phyloP scores from a whole-genome alignment of 225 moss, liverwort and hornwort genomes.

The Straminergon stramineum region DNA sequence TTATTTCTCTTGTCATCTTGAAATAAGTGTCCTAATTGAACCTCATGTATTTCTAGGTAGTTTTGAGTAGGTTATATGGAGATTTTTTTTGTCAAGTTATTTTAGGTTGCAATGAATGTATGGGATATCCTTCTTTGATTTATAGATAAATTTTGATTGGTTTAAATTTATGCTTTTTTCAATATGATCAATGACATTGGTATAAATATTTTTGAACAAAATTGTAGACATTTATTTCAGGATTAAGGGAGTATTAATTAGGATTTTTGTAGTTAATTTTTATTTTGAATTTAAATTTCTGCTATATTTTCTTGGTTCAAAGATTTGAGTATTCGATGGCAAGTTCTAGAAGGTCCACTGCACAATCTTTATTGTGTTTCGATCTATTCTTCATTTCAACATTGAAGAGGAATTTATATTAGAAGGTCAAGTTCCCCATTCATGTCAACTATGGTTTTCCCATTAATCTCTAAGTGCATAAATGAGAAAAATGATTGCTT shows the following conservation, averaged over 20 bases:
- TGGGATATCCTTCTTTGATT: not conserved
- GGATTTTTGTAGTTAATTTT: not conserved
- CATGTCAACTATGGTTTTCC: not conserved
- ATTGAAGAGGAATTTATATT: not conserved
- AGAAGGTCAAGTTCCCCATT: not conserved
- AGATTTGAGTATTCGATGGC: not conserved
- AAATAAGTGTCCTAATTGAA: not conserved
- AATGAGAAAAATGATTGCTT: not conserved
- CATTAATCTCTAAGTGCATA: not conserved
- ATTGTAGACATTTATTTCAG: not conserved
- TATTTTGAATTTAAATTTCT: not conserved
- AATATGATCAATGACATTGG: not conserved
- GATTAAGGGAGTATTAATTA: not conserved
- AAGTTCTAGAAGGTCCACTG: not conserved
- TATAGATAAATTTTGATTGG: too few relatives aligned
- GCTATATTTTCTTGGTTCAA: not conserved
- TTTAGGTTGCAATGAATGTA: not conserved
- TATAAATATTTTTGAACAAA: not conserved
- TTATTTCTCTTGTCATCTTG: not conserved
- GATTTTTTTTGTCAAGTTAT: not conserved
- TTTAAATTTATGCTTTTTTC: not conserved
- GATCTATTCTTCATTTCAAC: not conserved
- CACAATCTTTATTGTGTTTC: not conserved
- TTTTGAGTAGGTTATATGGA: not conserved
- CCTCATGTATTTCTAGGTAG: not conserved